Base-by-base conservation (phyloP, 805 yeast genomes). In the Candida corydali region DNA sequence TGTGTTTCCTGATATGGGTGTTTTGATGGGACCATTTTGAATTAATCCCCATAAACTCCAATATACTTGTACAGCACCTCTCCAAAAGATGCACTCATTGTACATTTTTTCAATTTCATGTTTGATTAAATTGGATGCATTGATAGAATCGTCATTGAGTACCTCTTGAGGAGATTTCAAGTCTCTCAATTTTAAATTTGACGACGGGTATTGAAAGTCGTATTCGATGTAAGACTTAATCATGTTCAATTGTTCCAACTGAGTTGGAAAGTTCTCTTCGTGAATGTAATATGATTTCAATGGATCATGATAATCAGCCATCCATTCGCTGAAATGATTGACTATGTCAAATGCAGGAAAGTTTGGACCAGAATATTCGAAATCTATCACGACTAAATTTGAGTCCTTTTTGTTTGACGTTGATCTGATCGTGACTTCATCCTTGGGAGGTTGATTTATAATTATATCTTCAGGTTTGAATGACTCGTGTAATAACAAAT, bases 261-360 rank as follows among this genome's bases (percentile, higher is more conserved):
- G 65, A 10, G 68, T 64, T 8, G 98, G 98, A 59, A 74, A 93
- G 26, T 64, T 61, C 9, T 70, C 62, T 23, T 62, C 65, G 47
- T 75, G 69, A n/a, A 84, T 63, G 38, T 61, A 74, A 55, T 82
- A 76, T 11, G 69, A 61, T 32, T 46, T 42, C 14, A 69, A 64
- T 1, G 80, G 75, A 47, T 78, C 76, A 52, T 82, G 86, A 55
- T 91, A 93, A 63, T 93, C 87, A 33, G 86, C 75, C 97, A 89
- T 93, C 98, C 98, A 91, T 64, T 91, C 98, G 45, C 85, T 75
- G 48, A 93, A 85, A 63, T 93, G 98, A 57, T 93, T 89, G 10
- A 89, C 89, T 38, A 93, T 76, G 56, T 93, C 98, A 55, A 71
- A 86, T 2, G 94, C 95, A 1, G 95, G 87, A 30, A 80, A 69